These are phyloP conservation scores for Crithidia expoeki DNA, from an alignment of 208 protist genomes.

Conservation along the genomic window DNA sequence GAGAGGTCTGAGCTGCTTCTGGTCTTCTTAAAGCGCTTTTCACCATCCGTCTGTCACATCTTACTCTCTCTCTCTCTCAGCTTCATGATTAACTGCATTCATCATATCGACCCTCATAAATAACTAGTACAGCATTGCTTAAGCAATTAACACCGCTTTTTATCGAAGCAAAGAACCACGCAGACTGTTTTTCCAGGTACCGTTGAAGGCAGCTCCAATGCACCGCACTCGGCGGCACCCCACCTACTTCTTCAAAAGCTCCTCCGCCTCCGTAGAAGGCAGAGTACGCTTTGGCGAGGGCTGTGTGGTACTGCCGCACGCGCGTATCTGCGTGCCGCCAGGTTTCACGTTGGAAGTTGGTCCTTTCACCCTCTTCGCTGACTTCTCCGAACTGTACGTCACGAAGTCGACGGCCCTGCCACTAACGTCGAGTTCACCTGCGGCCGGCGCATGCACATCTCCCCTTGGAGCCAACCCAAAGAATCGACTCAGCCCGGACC, in stretches of 20 bases:
- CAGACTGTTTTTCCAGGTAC: too few relatives aligned
- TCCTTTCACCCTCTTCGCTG: conserved; percentile 49
- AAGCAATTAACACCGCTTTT: too few relatives aligned
- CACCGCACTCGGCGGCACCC: conserved; percentile 1
- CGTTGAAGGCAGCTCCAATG: neutral
- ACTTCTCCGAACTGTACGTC: conserved; percentile 40
- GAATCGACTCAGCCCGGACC: neutral
- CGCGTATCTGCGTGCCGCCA: conserved; percentile 36
- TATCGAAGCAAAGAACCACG: too few relatives aligned
- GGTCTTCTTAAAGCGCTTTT: too few relatives aligned
- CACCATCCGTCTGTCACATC: too few relatives aligned
- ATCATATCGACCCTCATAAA: too few relatives aligned
- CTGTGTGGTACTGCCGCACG: conserved; percentile 58
- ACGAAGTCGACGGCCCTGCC: neutral
- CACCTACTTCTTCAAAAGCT: conserved; percentile 35
- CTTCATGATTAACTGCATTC: too few relatives aligned
- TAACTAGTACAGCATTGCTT: too few relatives aligned
- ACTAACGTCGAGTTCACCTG: neutral
- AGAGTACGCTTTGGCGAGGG: conserved; percentile 49
- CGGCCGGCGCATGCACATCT: too few relatives aligned
- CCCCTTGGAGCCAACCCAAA: too few relatives aligned
- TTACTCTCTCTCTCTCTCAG: too few relatives aligned
- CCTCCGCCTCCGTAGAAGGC: conserved; percentile 38
- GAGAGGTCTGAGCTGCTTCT: too few relatives aligned
- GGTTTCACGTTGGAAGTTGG: conserved; percentile 32